Evolutionary conservation across 768 basidiomycete genomes (phyloP), one percentile per base, ranked within the genome.

Genomic region (Phanerodontia chrysosporium): DNA sequence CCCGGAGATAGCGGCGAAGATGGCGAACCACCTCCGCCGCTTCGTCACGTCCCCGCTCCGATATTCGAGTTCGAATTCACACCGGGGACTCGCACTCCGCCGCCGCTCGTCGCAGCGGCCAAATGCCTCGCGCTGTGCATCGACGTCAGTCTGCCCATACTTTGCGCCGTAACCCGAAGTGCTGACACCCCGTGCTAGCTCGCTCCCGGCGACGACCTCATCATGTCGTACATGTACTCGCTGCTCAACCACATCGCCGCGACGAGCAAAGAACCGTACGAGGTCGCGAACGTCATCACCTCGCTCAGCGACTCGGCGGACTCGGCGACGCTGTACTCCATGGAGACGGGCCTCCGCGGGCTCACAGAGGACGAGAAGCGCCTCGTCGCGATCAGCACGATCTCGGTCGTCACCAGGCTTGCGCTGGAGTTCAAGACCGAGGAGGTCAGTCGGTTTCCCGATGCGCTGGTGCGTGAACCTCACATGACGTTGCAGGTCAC

Each of bases 221-320:
- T 91, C 69, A 87, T 95, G 83, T 98, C 95, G 3, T 92, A 95
- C 64, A 89, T 98, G 86, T 98, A 98, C 71, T 97, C 96, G 4
- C 82, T 98, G 13, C 80, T 98, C 60, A 98, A 98, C 69, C 90
- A 91, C 70, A 88, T 98, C 59, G 85, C 91, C 1, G 85, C 90
- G 3, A 86, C 92, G 2, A 88, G 86, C 76, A 90, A 89, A 67
- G 90, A 90, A 49, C 81, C 84, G 32, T 80, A 80, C 35, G 88
- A 89, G 51, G 71, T 78, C 9, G 76, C 81, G n/a, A 58, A 58
- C 42, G 46, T 63, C 21, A 58, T 67, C 12, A 61, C 14, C 16
- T 61, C 60, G 16, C 28, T 61, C 3, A 51, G 57, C 30, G 64
- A 63, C 21, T 66, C 70, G 22, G 72, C 75, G 27, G 84, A 87